A percentile compares a stretch with the other conserved stretches of the same genome.
Conservation (phyloP, 768 basidiomycete species). For the Phanerochaete sordida region DNA sequence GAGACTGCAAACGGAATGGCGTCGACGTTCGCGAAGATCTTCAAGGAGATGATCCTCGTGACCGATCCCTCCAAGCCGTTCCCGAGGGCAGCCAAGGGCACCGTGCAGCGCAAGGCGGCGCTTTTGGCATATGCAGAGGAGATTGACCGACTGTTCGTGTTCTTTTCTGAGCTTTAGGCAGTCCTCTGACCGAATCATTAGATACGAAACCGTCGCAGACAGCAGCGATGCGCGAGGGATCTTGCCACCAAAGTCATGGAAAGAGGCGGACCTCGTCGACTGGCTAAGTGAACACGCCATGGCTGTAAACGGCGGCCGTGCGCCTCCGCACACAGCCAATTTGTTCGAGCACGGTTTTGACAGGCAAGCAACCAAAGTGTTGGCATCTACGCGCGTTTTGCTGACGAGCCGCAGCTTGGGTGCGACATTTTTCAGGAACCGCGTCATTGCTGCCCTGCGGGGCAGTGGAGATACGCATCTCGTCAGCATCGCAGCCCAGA, state of each 20-base stretch:
- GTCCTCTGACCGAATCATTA: not conserved
- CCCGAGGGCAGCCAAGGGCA: conserved; percentile 18
- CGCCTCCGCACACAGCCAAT: not conserved
- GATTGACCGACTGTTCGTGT: conserved; percentile 14
- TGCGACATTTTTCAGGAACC: conserved; percentile 12
- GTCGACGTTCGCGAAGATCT: conserved; percentile 20
- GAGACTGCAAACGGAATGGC: conserved; percentile 18
- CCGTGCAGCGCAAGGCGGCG: conserved; percentile 13
- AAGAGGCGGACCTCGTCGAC: not conserved
- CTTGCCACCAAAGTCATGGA: conserved; percentile 8
- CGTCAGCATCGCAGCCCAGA: not conserved
- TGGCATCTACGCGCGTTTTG: not conserved
- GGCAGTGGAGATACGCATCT: not conserved
- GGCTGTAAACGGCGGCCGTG: conserved; percentile 1
- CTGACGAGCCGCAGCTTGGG: not conserved
- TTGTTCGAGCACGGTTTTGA: conserved; percentile 13
- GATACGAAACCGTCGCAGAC: conserved; percentile 12
- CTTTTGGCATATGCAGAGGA: conserved; percentile 9
- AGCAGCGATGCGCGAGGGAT: conserved; percentile 3
- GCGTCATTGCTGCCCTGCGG: conserved; percentile 4
- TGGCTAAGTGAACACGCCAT: conserved; percentile 11
- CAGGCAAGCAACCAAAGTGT: not conserved
- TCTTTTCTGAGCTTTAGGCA: not conserved
- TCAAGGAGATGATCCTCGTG: conserved; percentile 25
- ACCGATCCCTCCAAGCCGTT: conserved; percentile 17